Conservation (phyloP, 306 rosid genomes). For the Ceratonia siliqua region DNA sequence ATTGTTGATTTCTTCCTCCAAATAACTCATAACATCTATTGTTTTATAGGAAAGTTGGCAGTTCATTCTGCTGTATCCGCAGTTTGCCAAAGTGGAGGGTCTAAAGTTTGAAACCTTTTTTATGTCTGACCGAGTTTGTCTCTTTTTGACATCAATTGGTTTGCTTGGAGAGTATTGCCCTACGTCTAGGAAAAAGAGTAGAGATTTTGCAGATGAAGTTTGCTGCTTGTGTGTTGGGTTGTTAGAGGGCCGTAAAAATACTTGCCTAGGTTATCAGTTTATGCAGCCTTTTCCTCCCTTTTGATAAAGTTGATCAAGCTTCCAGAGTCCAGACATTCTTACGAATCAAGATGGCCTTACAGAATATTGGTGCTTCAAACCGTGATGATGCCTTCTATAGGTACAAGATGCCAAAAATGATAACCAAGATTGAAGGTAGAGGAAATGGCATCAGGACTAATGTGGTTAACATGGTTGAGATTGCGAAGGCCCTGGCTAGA, state of each 20-base stretch:
- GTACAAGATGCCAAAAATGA: slow-evolving; percentile 72
- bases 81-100: slow-evolving; percentile 54
- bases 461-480: slow-evolving; percentile 68
- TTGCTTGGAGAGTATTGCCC: slow-evolving; percentile 74
- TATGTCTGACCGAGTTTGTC: slow-evolving; percentile 68
- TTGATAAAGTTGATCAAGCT: slow-evolving; percentile 20
- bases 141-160: slow-evolving; percentile 60
- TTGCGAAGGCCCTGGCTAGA: slow-evolving; percentile 73
- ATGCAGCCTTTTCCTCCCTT: slow-evolving; percentile 41
- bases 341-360: slow-evolving; percentile 52
- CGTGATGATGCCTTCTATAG: slow-evolving; percentile 76
- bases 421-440: slow-evolving; percentile 67
- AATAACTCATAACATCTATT: not conserved
- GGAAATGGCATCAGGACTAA: slow-evolving; percentile 75
- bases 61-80: slow-evolving; percentile 42
- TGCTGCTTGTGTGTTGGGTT: slow-evolving; percentile 51
- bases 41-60: slow-evolving; percentile 48
- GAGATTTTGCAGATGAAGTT: slow-evolving; percentile 30
- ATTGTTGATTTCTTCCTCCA: not conserved
- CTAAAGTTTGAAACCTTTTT: slow-evolving; percentile 59
- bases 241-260: slow-evolving; percentile 25
- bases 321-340: not conserved
- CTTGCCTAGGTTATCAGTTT: slow-evolving; percentile 34
- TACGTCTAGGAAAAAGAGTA: slow-evolving; percentile 59
- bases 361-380: slow-evolving; percentile 72